Conservation (phyloP, 805 yeast species). For the Candida awuae region DNA sequence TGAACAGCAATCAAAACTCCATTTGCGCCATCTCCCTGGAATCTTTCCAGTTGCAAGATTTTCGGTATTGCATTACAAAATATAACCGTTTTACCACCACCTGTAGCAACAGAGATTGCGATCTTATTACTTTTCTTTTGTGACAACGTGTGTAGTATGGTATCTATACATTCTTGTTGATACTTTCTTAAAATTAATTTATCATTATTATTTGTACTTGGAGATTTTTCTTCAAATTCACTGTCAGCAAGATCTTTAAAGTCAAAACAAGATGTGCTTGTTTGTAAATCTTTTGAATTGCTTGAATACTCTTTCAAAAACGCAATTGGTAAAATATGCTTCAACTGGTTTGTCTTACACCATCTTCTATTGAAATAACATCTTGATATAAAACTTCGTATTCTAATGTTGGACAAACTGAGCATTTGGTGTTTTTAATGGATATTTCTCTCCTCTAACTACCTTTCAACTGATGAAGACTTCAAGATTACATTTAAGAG, state of each 20-base stretch:
- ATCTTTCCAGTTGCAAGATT: constrained; percentile 18
- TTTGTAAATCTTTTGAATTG: too few species aligned
- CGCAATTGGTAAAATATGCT: too few species aligned
- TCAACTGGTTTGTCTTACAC: too few species aligned
- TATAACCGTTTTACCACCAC: constrained; percentile 89
- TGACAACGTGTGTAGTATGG: constrained; percentile 38
- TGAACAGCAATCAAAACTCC: constrained; percentile 64
- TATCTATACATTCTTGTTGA: constrained; percentile 61
- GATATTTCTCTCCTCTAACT: too few species aligned
- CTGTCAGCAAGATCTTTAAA: not conserved
- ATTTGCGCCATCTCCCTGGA: constrained; percentile 27
- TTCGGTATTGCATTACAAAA: constrained; percentile 50
- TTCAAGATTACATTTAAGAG: too few species aligned
- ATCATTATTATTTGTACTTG: not conserved
- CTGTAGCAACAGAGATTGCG: constrained; percentile 85
- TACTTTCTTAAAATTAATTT: constrained; percentile 30
- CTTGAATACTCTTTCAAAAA: too few species aligned
- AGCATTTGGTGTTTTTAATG: too few species aligned
- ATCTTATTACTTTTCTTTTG: constrained; percentile 40
- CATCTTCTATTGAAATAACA: too few species aligned
- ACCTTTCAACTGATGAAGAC: too few species aligned
- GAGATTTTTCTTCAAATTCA: not conserved
- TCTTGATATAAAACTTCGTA: too few species aligned
- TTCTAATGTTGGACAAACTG: too few species aligned
- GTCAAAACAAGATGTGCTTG: too few species aligned